These are phyloP conservation scores for Betula pendula DNA, from an alignment of 306 rosid species.

Conservation along the genomic window DNA sequence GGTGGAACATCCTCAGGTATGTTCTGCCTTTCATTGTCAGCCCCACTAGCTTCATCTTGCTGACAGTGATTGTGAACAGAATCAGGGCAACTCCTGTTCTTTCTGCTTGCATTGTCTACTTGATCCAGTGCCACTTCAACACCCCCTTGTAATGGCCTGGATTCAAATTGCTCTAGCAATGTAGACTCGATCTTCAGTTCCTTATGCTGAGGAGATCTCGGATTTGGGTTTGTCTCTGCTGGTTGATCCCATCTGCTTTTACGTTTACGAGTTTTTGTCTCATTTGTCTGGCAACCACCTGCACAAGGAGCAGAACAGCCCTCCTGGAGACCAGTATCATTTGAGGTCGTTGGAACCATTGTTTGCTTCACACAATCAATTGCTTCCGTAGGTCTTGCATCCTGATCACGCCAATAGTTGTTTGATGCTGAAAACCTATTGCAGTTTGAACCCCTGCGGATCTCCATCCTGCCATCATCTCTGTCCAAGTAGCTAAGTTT, in stretches of 20 bases:
- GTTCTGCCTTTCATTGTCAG: conserved; percentile 42
- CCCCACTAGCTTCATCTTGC: conserved; percentile 38
- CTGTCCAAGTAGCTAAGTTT: conserved; percentile 60
- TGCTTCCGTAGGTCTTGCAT: conserved; percentile 61
- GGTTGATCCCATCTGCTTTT: conserved; percentile 99
- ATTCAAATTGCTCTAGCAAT: conserved; percentile 23
- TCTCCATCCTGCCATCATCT: conserved; percentile 64
- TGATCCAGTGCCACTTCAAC: conserved; percentile 15
- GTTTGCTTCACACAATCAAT: conserved; percentile 55
- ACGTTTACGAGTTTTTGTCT: conserved; percentile 69
- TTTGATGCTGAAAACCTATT: conserved; percentile 53
- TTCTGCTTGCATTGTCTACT: conserved; percentile 18
- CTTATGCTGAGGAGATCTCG: conserved; percentile 32
- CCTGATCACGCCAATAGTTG: conserved; percentile 60
- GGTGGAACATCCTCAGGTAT: conserved; percentile 80
- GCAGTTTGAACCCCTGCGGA: conserved; percentile 53
- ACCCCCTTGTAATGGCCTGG: conserved; percentile 23
- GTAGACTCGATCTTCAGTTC: conserved; percentile 44
- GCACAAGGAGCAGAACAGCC: conserved; percentile 42
- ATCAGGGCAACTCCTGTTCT: conserved; percentile 19
- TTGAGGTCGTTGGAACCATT: conserved; percentile 33
- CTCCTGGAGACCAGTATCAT: conserved; percentile 48
- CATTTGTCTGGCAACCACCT: conserved; percentile 41
- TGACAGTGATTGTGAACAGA: conserved; percentile 19
- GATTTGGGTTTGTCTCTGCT: conserved; percentile 50